Base-by-base conservation (phyloP, 2,329 filamentous ascomycete species). In the Fusarium sp. region DNA sequence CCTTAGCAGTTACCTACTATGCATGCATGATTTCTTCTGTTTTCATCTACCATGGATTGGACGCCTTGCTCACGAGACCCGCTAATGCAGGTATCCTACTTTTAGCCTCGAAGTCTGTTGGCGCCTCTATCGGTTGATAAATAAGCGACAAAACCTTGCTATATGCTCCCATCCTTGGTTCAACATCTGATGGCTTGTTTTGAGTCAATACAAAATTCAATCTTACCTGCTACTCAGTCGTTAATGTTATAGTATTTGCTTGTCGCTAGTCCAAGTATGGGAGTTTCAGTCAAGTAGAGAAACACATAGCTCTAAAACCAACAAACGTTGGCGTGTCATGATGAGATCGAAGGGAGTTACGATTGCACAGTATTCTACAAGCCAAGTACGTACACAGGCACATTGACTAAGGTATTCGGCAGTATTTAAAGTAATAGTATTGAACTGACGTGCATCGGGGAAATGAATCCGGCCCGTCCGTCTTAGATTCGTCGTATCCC, bases 371-470 rank as follows among this genome's bases (percentile, higher is more conserved):
- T 68, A n/a, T 44, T 41, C 36, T 59, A 26, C 28, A 30, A 22
- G 36, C 18, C 28, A 57, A 54, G 35, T 51, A 59, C 42, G 15
- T 54, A 69, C 44, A 57, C 57, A 53, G 35, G 17, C 11, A 39
- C 18, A 22, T 26, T 65, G 51, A 32, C 48, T 45, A 30, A 48
- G 20, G 14, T 30, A 60, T 45, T 72, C 69, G 69, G 64, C 41
- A 51, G 50, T 56, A 69, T 65, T 68, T 58, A 42, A 56, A 45
- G 38, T 55, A 66, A 66, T 42, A n/a, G 35, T 24, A 44, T 72
- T n/a, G 26, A 55, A 36, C 44, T 69, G 63, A 56, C 58, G 48
- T 60, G 64, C 64, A 69, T 66, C 69, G 65, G 65, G 55, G 55
- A 62, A 38, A 59, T 45, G 56, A 53, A 56, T 32, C 59, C 65